phyloP scores from a whole-genome alignment of 768 basidiomycete genomes.

The Mycena epipterygia region DNA sequence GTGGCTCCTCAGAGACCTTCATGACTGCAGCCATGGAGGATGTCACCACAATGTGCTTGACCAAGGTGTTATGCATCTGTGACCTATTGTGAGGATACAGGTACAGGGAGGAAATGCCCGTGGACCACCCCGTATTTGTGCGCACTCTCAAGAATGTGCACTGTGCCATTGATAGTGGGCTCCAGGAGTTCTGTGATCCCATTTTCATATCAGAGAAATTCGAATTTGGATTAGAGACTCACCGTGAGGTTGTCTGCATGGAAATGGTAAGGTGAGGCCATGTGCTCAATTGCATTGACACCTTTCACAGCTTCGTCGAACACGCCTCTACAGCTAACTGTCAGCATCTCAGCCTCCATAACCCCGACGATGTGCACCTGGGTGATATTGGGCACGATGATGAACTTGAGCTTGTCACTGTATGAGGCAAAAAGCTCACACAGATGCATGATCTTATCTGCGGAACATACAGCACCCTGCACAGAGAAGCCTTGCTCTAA shows the following conservation, averaged over 20 bases:
- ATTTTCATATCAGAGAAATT: neutral
- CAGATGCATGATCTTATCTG: too few relatives aligned
- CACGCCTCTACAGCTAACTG: conserved; percentile 52
- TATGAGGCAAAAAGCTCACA: too few relatives aligned
- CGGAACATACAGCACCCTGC: too few relatives aligned
- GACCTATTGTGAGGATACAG: too few relatives aligned
- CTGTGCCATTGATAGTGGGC: conserved; percentile 59
- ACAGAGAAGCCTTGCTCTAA: too few relatives aligned
- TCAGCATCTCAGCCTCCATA: too few relatives aligned
- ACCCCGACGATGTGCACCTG: too few relatives aligned
- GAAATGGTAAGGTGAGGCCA: conserved; percentile 72
- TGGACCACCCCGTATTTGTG: conserved; percentile 59
- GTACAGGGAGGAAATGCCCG: too few relatives aligned
- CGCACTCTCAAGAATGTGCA: conserved; percentile 51
- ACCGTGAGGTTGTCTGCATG: conserved; percentile 61
- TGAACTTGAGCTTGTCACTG: too few relatives aligned
- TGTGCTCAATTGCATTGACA: conserved; percentile 79
- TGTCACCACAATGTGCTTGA: conserved; percentile 80
- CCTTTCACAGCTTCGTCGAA: conserved; percentile 87
- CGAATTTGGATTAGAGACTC: neutral
- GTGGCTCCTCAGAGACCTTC: conserved; percentile 37
- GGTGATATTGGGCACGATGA: too few relatives aligned
- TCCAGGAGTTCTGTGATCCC: conserved; percentile 5
- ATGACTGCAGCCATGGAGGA: conserved; percentile 70
- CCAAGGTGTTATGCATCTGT: too few relatives aligned